Evolutionary conservation across 2,329 filamentous ascomycete genomes (phyloP).

Genomic region (Curvularia eragrostidis): DNA sequence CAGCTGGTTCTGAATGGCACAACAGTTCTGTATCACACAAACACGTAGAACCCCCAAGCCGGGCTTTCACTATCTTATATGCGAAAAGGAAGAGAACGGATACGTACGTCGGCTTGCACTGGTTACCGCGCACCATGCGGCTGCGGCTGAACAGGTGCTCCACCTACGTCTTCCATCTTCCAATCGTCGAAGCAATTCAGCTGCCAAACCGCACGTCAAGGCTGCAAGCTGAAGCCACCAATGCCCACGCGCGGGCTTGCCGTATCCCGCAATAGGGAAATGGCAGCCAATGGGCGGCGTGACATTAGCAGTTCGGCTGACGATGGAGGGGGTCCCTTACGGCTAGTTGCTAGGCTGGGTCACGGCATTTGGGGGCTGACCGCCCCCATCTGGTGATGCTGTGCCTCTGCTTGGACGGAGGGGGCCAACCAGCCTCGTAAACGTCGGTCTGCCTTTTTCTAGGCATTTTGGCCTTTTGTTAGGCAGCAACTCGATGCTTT

Average conservation of each 20-base stretch:
- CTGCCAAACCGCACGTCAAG: background rate
- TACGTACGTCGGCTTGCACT: background rate
- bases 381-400: constrained; percentile 1
- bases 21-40: background rate
- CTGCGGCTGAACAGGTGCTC: constrained; percentile 1
- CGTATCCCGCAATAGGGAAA: background rate
- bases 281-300: constrained; percentile 1
- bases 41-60: background rate
- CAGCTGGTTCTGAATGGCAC: background rate
- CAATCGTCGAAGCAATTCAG: background rate
- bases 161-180: background rate
- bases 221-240: constrained; percentile 3
- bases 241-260: background rate
- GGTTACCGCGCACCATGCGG: background rate
- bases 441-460: background rate
- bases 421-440: background rate
- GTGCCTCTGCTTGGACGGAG: background rate
- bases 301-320: constrained; percentile 1
- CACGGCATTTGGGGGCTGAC: constrained; percentile 3
- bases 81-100: background rate
- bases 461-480: background rate
- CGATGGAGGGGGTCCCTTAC: too few species aligned
- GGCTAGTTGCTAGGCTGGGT: background rate
- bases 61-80: background rate
- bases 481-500: background rate